These are phyloP conservation scores for Xylariaceae sp. DNA, from an alignment of 2,329 filamentous ascomycete genomes.

Conservation along the genomic window DNA sequence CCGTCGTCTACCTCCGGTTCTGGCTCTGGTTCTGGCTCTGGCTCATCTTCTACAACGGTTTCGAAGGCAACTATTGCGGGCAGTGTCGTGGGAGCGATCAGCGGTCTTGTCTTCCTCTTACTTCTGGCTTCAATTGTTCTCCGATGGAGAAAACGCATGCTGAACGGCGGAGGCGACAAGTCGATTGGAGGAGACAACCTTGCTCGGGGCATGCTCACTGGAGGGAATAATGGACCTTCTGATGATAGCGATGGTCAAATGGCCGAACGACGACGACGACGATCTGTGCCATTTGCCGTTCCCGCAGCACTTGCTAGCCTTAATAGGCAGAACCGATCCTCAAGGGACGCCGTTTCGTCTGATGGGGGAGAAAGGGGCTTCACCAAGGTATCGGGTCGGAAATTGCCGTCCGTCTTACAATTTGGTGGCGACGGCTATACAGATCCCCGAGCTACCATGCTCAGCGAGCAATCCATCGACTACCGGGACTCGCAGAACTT, in stretches of 20 bases:
- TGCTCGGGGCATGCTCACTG: constrained; percentile 30
- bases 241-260: constrained; percentile 34
- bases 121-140: constrained; percentile 51
- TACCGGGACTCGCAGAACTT: constrained; percentile 51
- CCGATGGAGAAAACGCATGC: constrained; percentile 51
- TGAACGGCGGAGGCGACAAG: constrained; percentile 37
- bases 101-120: constrained; percentile 54
- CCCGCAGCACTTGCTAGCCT: constrained; percentile 47
- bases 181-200: constrained; percentile 36
- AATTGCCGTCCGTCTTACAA: constrained; percentile 59
- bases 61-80: constrained; percentile 45
- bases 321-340: constrained; percentile 36
- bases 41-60: constrained; percentile 11
- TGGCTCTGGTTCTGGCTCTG: constrained; percentile 6
- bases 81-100: constrained; percentile 54
- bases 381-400: constrained; percentile 61
- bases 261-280: constrained; percentile 37
- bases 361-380: constrained; percentile 54
- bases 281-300: constrained; percentile 42
- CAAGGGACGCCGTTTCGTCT: constrained; percentile 28
- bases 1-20: neutral
- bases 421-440: constrained; percentile 61
- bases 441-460: constrained; percentile 40
- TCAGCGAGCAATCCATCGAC: constrained; percentile 46
- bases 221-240: constrained; percentile 26